phyloP scores from a whole-genome alignment of 108 stramenopile genomes.

The Halocafeteria seosinensis region DNA sequence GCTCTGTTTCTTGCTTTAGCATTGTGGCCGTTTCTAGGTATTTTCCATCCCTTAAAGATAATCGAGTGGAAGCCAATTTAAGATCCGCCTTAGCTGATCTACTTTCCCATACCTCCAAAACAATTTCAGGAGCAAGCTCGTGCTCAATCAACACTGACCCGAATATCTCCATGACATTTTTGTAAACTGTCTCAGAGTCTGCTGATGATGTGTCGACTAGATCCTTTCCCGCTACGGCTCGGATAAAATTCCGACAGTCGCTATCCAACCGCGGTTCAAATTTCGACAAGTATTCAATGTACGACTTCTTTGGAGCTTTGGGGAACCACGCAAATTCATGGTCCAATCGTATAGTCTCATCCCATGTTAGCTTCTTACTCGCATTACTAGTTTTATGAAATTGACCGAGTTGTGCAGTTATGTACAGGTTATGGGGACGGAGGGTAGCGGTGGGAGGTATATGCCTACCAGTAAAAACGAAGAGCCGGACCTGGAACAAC shows the following conservation, averaged over 20 bases:
- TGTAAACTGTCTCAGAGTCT: constrained; percentile 12
- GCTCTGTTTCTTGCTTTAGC: not conserved
- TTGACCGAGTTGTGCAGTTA: no score
- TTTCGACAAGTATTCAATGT: no score
- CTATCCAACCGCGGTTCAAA: constrained; percentile 31
- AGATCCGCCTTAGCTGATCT: not conserved
- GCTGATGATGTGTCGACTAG: not conserved
- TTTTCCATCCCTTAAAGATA: not conserved
- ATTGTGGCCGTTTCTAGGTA: not conserved
- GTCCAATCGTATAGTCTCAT: no score
- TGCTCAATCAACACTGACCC: not conserved
- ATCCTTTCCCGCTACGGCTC: constrained; percentile 18
- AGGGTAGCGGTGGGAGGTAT: no score
- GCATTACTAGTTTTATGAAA: no score
- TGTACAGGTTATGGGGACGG: no score
- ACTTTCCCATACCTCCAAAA: not conserved
- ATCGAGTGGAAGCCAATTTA: not conserved
- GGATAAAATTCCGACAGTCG: constrained; percentile 37
- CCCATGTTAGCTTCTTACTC: no score
- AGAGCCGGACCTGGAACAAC: no score
- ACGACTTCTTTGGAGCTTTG: no score
- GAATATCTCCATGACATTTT: not conserved
- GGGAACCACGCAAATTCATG: no score
- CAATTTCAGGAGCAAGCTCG: not conserved
- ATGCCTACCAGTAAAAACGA: no score